These are phyloP conservation scores for Dictyostelium capitatum DNA, from an alignment of 78 protist species.

Conservation along the genomic window DNA sequence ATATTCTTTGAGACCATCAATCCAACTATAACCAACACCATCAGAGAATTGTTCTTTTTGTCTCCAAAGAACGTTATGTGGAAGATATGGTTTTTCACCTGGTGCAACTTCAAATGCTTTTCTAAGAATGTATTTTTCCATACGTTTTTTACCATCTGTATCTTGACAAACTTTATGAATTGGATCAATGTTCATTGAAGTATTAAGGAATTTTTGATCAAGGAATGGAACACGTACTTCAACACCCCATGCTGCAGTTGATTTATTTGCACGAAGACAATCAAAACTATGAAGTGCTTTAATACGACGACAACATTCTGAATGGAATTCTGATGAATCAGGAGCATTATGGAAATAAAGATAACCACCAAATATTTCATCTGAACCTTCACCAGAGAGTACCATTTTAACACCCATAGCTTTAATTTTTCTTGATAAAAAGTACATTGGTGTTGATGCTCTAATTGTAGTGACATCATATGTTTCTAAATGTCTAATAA, in stretches of 20 bases:
- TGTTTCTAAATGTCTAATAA: conserved; percentile 91
- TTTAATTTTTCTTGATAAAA: conserved; percentile 90
- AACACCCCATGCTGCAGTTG: conserved; percentile 93
- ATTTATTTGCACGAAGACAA: conserved; percentile 93
- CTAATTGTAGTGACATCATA: conserved; percentile 95
- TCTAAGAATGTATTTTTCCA: conserved; percentile 92
- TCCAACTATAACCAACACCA: conserved; percentile 97
- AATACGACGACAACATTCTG: conserved; percentile 86
- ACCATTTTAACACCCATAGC: conserved; percentile 95
- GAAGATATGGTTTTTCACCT: conserved; percentile 91
- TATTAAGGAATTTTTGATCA: conserved; percentile 83
- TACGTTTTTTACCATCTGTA: conserved; percentile 57
- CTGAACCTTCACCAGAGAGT: conserved; percentile 95
- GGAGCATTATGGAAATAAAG: conserved; percentile 93
- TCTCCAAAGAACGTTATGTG: conserved; percentile 90
- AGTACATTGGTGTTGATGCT: conserved; percentile 94
- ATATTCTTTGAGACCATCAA: conserved; percentile 89
- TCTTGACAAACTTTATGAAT: conserved; percentile 78
- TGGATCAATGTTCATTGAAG: conserved; percentile 90
- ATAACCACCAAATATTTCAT: conserved; percentile 89
- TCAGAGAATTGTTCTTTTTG: conserved; percentile 94
- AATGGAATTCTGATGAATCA: conserved; percentile 86
- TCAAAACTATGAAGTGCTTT: conserved; percentile 85
- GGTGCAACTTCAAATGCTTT: conserved; percentile 86
- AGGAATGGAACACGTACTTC: conserved; percentile 93